Evolutionary conservation across 306 rosid genomes (phyloP).

Genomic region (Dalbergia cultrata): DNA sequence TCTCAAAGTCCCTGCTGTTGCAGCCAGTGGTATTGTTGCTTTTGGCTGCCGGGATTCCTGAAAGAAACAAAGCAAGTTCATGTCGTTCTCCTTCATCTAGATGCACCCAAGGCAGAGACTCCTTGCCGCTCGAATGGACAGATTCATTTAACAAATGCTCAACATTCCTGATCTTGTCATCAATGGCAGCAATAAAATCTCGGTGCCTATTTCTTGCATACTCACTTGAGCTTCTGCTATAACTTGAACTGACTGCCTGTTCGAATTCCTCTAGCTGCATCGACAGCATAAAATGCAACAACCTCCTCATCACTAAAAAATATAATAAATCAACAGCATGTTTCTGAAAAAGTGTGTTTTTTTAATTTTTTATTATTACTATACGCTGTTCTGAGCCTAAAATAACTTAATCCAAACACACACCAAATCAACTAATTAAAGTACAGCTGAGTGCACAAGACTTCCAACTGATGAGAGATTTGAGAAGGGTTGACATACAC

Average conservation of each 20-base stretch:
- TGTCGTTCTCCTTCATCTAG: conserved; percentile 83
- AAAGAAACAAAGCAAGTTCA: conserved; percentile 88
- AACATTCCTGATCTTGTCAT: conserved; percentile 63
- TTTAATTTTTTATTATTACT: too few relatives aligned
- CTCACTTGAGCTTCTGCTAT: conserved; percentile 58
- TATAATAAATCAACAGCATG: too few relatives aligned
- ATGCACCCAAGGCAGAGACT: conserved; percentile 71
- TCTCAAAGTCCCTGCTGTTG: conserved; percentile 47
- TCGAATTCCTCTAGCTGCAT: conserved; percentile 92
- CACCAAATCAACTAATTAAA: too few relatives aligned
- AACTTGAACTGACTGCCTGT: conserved; percentile 72
- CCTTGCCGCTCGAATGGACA: conserved; percentile 51
- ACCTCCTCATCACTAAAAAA: conserved; percentile 12
- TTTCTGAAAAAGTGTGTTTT: too few relatives aligned
- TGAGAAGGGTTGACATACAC: too few relatives aligned
- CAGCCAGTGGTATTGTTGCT: conserved; percentile 37
- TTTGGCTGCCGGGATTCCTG: conserved; percentile 60
- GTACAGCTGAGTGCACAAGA: too few relatives aligned
- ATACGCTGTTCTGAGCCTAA: neutral
- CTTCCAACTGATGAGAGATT: too few relatives aligned
- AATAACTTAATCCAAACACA: neutral
- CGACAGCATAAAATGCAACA: conserved; percentile 33
- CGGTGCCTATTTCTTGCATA: conserved; percentile 76
- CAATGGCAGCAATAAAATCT: conserved; percentile 72
- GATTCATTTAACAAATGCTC: conserved; percentile 64